Evolutionary conservation across 2,329 filamentous ascomycete species (phyloP).

Genomic region (Penicillium thymicola): DNA sequence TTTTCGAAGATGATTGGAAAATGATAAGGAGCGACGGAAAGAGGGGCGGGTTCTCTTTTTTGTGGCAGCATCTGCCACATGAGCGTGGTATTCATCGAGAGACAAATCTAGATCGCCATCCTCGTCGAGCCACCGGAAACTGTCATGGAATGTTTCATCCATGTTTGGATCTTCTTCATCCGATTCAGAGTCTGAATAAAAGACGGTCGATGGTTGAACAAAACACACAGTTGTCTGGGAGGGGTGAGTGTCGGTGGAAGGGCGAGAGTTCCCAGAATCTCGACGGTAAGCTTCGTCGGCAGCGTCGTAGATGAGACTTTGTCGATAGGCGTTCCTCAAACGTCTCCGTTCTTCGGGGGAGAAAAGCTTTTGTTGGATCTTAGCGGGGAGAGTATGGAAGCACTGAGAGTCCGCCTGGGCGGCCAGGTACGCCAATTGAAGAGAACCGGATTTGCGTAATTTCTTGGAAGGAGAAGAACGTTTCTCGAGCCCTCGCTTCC

Average conservation of each 20-base stretch:
- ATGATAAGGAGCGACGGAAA: conserved; percentile 69
- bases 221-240: conserved; percentile 14
- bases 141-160: conserved; percentile 60
- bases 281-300: conserved; percentile 58
- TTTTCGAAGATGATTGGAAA: conserved; percentile 62
- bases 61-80: conserved; percentile 51
- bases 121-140: conserved; percentile 71
- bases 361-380: conserved; percentile 68
- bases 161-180: conserved; percentile 38
- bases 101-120: conserved; percentile 68
- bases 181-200: conserved; percentile 32
- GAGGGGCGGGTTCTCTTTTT: conserved; percentile 47
- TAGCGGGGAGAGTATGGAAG: conserved; percentile 68
- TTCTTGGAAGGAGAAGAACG: conserved; percentile 19
- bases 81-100: conserved; percentile 68
- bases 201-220: conserved; percentile 23
- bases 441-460: conserved; percentile 36
- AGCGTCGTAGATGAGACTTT: conserved; percentile 55
- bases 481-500: conserved; percentile 17
- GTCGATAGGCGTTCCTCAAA: conserved; percentile 52
- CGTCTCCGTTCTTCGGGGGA: conserved; percentile 67
- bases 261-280: conserved; percentile 31
- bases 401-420: conserved; percentile 61
- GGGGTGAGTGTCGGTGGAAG: conserved; percentile 22
- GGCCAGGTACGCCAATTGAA: conserved; percentile 38